Evolutionary conservation across 495 filamentous ascomycete genomes (phyloP), one percentile per base, ranked within the genome.

Genomic region (Annulohypoxylon bovei): DNA sequence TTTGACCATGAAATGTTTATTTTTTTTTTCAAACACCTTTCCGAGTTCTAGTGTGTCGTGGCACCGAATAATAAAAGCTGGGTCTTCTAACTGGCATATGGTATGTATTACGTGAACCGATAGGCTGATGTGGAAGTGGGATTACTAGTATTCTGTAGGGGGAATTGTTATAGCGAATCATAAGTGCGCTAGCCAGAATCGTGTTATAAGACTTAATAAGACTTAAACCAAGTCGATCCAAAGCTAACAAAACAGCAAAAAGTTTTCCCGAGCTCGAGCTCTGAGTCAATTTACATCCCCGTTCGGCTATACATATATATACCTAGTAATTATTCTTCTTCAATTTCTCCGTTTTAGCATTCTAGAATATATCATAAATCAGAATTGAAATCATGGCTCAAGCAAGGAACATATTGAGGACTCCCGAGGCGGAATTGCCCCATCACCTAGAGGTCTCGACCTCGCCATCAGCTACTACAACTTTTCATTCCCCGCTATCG

Each of bases 401-500:
- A 60, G 72, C 75, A 73, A 60, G 53, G 53, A 66, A 74, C 46
- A 75, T 77, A 39, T 14, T 53, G 23, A 68, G 46, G 47, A 27
- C 63, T 1, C 49, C 63, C 23, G 47, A 67, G 40, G 18, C 40
- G 20, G 67, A 72, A 5, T 9, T 84, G 39, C 86, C 85, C 32
- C 81, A 84, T 56, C 85, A 76, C 70, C 67, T 84, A 30, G 81
- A 79, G 68, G 74, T 88, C 47, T 89, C 89, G 20, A 87, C 85
- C 16, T 91, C 90, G 25, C 90, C 91, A 32, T 65, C 70, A 50
- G 83, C 76, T 23, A 80, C 76, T 23, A 80, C 86, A 27, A 86
- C 86, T 27, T 91, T 91, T 78, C 84, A 88, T 65, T 89, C 88
- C 67, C 84, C 86, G 33, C 79, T 85, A 25, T 87, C 88, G 14